These are phyloP conservation scores for Kwoniella mangroviensis DNA, from an alignment of 768 basidiomycete species.

Conservation along the genomic window DNA sequence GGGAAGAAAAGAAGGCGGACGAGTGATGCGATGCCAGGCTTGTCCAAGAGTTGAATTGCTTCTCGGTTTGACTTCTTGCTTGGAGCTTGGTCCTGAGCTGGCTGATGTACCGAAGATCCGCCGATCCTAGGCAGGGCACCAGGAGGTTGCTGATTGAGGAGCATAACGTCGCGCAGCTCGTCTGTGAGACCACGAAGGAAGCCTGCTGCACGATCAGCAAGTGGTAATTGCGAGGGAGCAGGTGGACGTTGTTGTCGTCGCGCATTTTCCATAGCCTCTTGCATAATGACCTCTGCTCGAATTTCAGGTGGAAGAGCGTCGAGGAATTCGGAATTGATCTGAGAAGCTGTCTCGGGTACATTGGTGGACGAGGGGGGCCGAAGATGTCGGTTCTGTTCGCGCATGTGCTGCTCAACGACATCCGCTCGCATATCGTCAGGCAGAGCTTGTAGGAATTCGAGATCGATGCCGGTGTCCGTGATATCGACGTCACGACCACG, in stretches of 20 bases:
- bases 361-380: slow-evolving; percentile 63
- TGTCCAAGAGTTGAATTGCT: slow-evolving; percentile 91
- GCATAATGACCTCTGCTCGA: slow-evolving; percentile 93
- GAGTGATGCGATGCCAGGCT: slow-evolving; percentile 81
- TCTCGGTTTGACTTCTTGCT: slow-evolving; percentile 65
- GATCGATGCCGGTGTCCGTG: slow-evolving; percentile 97
- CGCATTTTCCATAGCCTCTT: slow-evolving; percentile 82
- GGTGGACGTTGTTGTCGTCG: slow-evolving; percentile 55
- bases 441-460: slow-evolving; percentile 93
- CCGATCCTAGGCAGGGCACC: background rate
- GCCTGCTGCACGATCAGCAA: slow-evolving; percentile 63
- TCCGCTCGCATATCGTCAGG: slow-evolving; percentile 99
- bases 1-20: slow-evolving; percentile 96
- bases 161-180: slow-evolving; percentile 82
- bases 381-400: slow-evolving; percentile 69
- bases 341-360: slow-evolving; percentile 67
- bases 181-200: slow-evolving; percentile 93
- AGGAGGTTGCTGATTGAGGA: slow-evolving; percentile 66
- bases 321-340: slow-evolving; percentile 92
- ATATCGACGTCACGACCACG: slow-evolving; percentile 94
- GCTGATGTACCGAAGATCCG: slow-evolving; percentile 59
- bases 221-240: slow-evolving; percentile 53
- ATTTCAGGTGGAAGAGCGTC: slow-evolving; percentile 95
- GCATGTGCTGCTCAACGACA: slow-evolving; percentile 93
- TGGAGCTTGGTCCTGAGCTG: slow-evolving; percentile 50